phyloP scores from a whole-genome alignment of 23 red algal genomes.

The Pyropia yezoensis region DNA sequence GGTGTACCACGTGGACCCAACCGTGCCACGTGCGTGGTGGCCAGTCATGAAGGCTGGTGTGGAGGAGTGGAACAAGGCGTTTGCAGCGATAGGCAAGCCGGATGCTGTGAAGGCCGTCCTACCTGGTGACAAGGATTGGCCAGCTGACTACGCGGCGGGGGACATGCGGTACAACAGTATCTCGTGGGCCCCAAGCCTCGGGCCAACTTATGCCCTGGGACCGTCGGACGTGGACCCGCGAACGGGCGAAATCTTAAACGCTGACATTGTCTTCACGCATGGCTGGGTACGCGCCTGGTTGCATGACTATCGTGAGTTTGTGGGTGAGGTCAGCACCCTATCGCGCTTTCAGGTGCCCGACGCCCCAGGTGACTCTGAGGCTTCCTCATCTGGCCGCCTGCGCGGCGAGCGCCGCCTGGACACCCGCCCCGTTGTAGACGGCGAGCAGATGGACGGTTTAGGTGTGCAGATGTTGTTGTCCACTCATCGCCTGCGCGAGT shows the following conservation, averaged over 20 bases:
- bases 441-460: neutral
- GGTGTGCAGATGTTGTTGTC: neutral
- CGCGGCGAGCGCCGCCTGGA: neutral
- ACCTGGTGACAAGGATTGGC: conserved; percentile 20
- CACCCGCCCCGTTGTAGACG: neutral
- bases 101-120: conserved; percentile 7
- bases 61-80: conserved; percentile 14
- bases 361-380: neutral
- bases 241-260: conserved; percentile 16
- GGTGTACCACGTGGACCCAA: conserved; percentile 14
- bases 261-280: conserved; percentile 37
- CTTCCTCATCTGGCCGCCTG: neutral
- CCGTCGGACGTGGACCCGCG: conserved; percentile 22
- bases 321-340: neutral
- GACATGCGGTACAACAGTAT: conserved; percentile 19
- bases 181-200: conserved; percentile 6
- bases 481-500: neutral
- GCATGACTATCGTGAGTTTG: neutral
- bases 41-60: neutral
- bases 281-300: conserved; percentile 11
- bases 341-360: neutral
- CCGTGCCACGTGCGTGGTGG: conserved; percentile 7
- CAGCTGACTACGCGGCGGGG: conserved; percentile 9
- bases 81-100: conserved; percentile 4
- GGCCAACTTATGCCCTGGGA: conserved; percentile 4